Base-by-base conservation (phyloP, 108 stramenopile species). In the Asterionellopsis glacialis region DNA sequence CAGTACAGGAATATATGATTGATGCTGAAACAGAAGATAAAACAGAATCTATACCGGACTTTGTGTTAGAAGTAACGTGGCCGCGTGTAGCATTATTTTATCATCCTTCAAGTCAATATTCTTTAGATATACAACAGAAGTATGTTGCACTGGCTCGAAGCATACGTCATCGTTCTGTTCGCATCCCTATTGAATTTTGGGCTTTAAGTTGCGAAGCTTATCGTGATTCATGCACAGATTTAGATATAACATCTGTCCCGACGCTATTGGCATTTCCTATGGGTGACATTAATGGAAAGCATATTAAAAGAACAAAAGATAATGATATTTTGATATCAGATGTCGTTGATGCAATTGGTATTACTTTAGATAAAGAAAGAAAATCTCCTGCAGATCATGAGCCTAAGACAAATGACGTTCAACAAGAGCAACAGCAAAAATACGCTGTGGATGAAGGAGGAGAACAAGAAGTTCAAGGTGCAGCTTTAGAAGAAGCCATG, bases 31-130 rank as follows among this genome's bases (percentile, higher is more conserved):
- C 33, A 33, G 33, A 33, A 33, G 33, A 7, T 5, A 2, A 33
- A 5, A 33, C 33, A 5, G 33, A 33, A 33, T 33, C 33, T 7
- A 75, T 70, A 15, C 74, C 71, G 0, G 68, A 70, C 15, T 76
- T 76, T 55, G 71, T 76, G 0, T 66, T 76, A 14, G 75, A 76
- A 42, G 75, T 76, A 9, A 76, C 75, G 43, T 76, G 75, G 75
- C 75, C 75, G 16, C 65, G 75, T 40, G 56, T 76, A 1, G 56
- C 68, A 16, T 51, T 59, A 49, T 76, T 76, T 56, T 76, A 76
- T 50, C 75, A 76, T 59, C 62, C 75, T 18, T 60, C 70, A 9
- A 72, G 70, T 2, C 44, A 57, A 14, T 67, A 45, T 52, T 76
- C 70, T 39, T 16, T 5, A 28, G 39, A 58, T 14, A 72, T 76